Conservation (phyloP, 164 flowering plant species). For the Taxillus chinensis region DNA sequence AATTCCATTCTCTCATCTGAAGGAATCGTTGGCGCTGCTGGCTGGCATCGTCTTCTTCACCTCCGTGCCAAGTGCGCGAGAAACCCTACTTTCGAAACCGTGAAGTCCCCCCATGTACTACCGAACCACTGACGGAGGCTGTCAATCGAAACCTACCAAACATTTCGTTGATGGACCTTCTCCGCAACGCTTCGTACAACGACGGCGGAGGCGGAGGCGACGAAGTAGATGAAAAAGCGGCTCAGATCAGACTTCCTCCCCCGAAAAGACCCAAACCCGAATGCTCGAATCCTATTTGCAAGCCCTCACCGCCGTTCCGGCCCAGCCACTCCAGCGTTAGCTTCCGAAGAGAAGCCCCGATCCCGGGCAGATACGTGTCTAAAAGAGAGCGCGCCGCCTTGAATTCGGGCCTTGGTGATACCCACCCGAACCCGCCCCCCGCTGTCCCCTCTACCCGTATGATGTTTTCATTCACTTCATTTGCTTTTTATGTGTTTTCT, state of each 20-base stretch:
- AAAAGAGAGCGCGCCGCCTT: slow-evolving; percentile 58
- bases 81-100: too few species aligned
- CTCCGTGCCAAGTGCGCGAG: too few species aligned
- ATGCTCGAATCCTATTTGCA: slow-evolving; percentile 1
- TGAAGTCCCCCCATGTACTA: too few species aligned
- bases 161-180: slow-evolving; percentile 46
- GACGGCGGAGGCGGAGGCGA: slow-evolving; percentile 40
- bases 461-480: slow-evolving; percentile 10
- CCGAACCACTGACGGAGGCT: too few species aligned
- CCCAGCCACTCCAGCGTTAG: slow-evolving; percentile 1
- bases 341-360: slow-evolving; percentile 23
- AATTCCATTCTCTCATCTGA: too few species aligned
- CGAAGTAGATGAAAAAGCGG: neutral
- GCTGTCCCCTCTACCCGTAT: slow-evolving; percentile 21
- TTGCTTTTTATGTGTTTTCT: neutral
- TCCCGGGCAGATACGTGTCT: slow-evolving; percentile 72
- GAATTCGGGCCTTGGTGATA: slow-evolving; percentile 12
- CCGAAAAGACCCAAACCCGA: slow-evolving; percentile 23
- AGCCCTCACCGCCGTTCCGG: neutral
- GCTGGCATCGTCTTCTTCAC: too few species aligned
- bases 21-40: too few species aligned
- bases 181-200: slow-evolving; percentile 38
- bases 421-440: slow-evolving; percentile 14
- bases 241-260: slow-evolving; percentile 8
- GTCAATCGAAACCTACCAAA: too few species aligned